Percentiles rank a stretch among this genome's conserved stretches.
These are phyloP conservation scores for Exophiala calicioides DNA, from an alignment of 2,329 filamentous ascomycete genomes.

Conservation along the genomic window DNA sequence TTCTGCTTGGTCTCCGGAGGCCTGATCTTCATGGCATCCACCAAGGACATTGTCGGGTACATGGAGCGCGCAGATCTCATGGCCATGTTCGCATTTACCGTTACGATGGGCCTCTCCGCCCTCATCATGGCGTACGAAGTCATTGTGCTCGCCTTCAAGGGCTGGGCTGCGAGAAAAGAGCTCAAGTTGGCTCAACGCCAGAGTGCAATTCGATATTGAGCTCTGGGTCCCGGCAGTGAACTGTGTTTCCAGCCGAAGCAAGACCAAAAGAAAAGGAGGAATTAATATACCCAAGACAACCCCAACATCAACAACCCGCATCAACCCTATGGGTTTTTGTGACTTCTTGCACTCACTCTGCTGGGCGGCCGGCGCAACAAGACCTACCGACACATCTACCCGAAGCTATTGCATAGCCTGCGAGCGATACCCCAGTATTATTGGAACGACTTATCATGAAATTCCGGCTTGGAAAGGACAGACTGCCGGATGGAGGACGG, in stretches of 20 bases:
- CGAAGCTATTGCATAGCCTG: constrained; percentile 8
- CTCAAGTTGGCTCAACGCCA: constrained; percentile 11
- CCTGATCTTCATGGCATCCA: constrained; percentile 88
- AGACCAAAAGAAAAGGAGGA: constrained; percentile 8
- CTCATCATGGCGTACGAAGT: constrained; percentile 85
- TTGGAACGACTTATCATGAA: constrained; percentile 10
- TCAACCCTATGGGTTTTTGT: constrained; percentile 7
- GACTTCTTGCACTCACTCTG: constrained; percentile 23
- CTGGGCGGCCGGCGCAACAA: constrained; percentile 10
- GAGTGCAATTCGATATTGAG: constrained; percentile 8
- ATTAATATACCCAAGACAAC: constrained; percentile 6
- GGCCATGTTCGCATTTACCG: constrained; percentile 90
- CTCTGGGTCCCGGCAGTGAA: neutral
- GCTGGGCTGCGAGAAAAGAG: constrained; percentile 68
- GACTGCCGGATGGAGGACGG: neutral
- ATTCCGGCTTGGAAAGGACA: neutral
- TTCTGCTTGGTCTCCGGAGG: constrained; percentile 89
- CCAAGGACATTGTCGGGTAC: constrained; percentile 72
- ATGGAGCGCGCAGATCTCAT: constrained; percentile 77
- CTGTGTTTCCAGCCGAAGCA: constrained; percentile 3
- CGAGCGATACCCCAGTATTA: constrained; percentile 8
- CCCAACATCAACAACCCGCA: too few relatives aligned
- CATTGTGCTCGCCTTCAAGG: constrained; percentile 77
- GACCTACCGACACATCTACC: too few relatives aligned
- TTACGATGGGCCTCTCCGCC: constrained; percentile 79